Percentiles rank a stretch among this genome's conserved stretches.
Conservation (phyloP, 345 rosid genomes). For the Citrus reticulata region DNA sequence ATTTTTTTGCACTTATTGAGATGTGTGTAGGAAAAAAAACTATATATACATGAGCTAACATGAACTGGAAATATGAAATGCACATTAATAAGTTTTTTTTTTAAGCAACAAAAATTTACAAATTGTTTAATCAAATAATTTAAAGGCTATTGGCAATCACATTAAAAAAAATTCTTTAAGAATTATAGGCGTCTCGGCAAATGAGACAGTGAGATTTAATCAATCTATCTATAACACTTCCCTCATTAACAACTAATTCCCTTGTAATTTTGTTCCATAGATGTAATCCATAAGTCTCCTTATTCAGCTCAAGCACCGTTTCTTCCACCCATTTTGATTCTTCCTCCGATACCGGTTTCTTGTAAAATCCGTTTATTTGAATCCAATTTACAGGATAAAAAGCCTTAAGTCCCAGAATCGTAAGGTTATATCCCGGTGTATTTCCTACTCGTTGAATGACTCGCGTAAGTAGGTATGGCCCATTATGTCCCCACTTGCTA, state of each 20-base stretch:
- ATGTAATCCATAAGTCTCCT: constrained; percentile 41
- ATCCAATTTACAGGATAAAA: constrained; percentile 71
- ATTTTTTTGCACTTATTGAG: too few relatives aligned
- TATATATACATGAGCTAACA: background rate
- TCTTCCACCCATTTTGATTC: constrained; percentile 43
- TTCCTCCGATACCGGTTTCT: constrained; percentile 36
- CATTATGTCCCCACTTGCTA: constrained; percentile 72
- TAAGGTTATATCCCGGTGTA: constrained; percentile 34
- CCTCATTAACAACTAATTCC: background rate
- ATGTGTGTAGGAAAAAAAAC: too few relatives aligned
- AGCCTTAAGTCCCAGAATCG: constrained; percentile 35
- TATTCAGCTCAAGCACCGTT: constrained; percentile 29
- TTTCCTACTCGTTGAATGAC: constrained; percentile 38
- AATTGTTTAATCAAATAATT: background rate
- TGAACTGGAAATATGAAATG: background rate
- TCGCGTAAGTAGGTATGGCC: constrained; percentile 65
- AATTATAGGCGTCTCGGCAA: background rate
- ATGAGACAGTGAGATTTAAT: background rate
- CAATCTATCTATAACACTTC: constrained; percentile 3
- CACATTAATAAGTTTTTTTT: background rate
- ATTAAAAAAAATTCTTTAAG: background rate
- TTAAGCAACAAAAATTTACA: background rate
- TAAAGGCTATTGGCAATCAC: background rate
- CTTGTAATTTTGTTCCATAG: constrained; percentile 37
- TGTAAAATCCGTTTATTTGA: constrained; percentile 43